Evolutionary conservation across 768 basidiomycete species (phyloP), one percentile per base, ranked within the genome.

Genomic region (Agrocybe pediades): DNA sequence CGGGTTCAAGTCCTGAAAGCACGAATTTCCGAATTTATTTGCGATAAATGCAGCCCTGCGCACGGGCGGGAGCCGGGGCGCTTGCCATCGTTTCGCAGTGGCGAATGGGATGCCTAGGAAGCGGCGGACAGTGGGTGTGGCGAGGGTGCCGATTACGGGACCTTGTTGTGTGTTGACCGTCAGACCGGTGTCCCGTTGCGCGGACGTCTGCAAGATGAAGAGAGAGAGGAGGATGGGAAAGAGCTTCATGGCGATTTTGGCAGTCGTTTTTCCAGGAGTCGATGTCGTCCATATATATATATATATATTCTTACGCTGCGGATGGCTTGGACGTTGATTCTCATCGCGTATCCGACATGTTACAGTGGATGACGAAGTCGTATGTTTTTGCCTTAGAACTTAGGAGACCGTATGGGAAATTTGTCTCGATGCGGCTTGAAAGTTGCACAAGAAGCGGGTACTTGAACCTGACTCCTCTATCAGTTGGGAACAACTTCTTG

Each of bases 81-180:
- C 63, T 30, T 66, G 54, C 71, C 70, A 71, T 23, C 49, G 25
- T 27, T 50, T 50, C 9, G 49, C 49, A 13, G 49, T 50, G 5
- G 69, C 71, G 46, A 64, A 73, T 3, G 70, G 70, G 8, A 70
- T 58, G 9, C 70, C 70, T 7, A 71, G 59, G 47, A 70, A 73
- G 39, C 62, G 68, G 9, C 69, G 65, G 2, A 73, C 69, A 9
- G 51, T 58, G 9, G 65, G 62, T 11, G 53, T 45, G 4, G 52
- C 54, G 15, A 62, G 49, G 7, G 66, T 65, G 2, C 71, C 71
- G 29, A 55, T 21, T 20, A 73, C 69, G 40, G 43, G 44, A 2
- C 71, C 72, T 53, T 70, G 67, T 25, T 55, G 57, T 0, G 72
- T 72, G 17, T 57, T 33, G 9, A 71, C 65, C 1, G 59, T 53